Evolutionary conservation across 331 rosid species (phyloP), one percentile per base, ranked within the genome.

Genomic region (Rosa hybrid): DNA sequence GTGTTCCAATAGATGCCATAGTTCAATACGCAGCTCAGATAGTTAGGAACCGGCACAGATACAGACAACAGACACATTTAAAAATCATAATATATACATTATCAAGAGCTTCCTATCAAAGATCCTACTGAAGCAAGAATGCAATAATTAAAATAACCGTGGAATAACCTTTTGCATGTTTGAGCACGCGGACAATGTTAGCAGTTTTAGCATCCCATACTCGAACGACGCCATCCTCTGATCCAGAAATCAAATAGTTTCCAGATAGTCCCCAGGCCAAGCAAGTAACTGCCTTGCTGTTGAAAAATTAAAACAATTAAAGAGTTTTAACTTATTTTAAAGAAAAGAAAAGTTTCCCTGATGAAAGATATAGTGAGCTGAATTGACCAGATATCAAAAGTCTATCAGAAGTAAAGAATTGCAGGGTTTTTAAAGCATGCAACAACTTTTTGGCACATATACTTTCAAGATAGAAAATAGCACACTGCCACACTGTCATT

Each of bases 171-270:
- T 89, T 90, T 51, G 86, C 86, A 57, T 90, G 94, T 75, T 81
- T 89, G 72, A 91, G 82, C 54, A 86, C 77, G 4, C 92, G 92
- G 69, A 90, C 83, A 38, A 88, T 79, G 81, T 86, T 85, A 69
- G n/a, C 86, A 74, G 89, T 84, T 81, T 80, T 84, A 4, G 87
- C 84, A 77, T 92, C 85, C 97, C 97, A 92, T 74, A 94, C 88
- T 69, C 96, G 92, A 79, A 92, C 74, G 48, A 80, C 76, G 75
- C 94, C 97, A 78, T 94, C 97, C 73, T 92, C 97, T 16, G 94
- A 90, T 68, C 96, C 97, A 74, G 96, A 90, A 17, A 93, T 81
- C 74, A 93, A 85, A 76, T 82, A 74, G 76, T 87, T 85, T 80
- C 82, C 86, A 49, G 81, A 44, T 16, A 79, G 46, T 41, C 86